Evolutionary conservation across 495 filamentous ascomycete genomes (phyloP), one percentile per base, ranked within the genome.

Genomic region (Podospora conica): DNA sequence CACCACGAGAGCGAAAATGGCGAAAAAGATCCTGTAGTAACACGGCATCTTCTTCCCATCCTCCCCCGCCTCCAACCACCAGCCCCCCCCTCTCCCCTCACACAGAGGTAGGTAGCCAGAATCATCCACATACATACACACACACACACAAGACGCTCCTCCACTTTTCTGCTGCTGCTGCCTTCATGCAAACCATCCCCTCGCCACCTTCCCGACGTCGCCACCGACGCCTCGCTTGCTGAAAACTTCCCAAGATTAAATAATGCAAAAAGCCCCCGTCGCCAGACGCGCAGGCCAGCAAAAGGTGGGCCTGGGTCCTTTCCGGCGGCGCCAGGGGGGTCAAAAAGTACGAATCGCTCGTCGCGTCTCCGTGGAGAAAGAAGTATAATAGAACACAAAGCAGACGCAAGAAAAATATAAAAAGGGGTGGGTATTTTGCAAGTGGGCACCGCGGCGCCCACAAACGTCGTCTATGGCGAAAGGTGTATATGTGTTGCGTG

Each of bases 221-320:
- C 31, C 23, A 6, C 21, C 24, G 54, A 27, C 63, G 23, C 23
- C 25, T 48, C 31, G 24, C 64, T 60, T 54, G 64, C 70, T 69
- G 67, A 64, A 69, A 71, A 72, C 33, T 18, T 48, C 33, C 15
- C 33, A 48, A 48, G 12, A 77, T 69, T 72, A 74, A 80, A 79
- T 80, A 79, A 75, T 67, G 68, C 73, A 58, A 78, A 76, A 75
- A 69, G 70, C 69, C 72, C 69, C 63, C 64, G 58, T 62, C 73
- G 75, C 70, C 78, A 73, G 71, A 75, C 73, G n/a, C 67, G 59
- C 62, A 21, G 23, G 73, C 76, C 77, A 77, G 74, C 73, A 80
- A 79, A 79, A 75, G 76, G 70, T 75, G 77, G 74, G 77, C 74
- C 48, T 68, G 55, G 63, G 71, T 69, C 75, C 69, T 55, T 55